A percentile compares a stretch with the other conserved stretches of the same genome.
Evolutionary conservation across 2,329 filamentous ascomycete species (phyloP).

Genomic region (Alternaria atra): DNA sequence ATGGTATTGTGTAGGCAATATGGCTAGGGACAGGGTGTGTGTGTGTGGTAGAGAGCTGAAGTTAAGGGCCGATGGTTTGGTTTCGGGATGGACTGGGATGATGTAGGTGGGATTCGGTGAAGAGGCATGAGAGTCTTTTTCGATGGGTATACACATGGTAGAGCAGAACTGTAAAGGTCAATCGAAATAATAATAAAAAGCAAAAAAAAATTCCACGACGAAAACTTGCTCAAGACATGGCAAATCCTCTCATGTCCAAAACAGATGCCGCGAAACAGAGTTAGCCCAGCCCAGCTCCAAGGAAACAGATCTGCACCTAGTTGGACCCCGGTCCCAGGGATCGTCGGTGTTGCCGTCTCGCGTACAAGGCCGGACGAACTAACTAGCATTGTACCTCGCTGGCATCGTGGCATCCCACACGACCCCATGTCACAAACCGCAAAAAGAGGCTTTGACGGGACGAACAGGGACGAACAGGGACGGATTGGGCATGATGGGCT

Average conservation of each 20-base stretch:
- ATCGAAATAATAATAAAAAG: neutral
- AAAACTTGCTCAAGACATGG: neutral
- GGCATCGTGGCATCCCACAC: constrained; percentile 13
- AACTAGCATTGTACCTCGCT: constrained; percentile 4
- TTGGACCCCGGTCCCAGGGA: constrained; percentile 2
- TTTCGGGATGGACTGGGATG: neutral
- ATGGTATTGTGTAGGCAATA: neutral
- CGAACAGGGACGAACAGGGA: constrained; percentile 1
- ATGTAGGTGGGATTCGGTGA: neutral
- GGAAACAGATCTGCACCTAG: constrained; percentile 7
- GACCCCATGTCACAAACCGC: constrained; percentile 15
- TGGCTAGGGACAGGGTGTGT: neutral
- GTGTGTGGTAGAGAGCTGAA: neutral
- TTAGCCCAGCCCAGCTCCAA: neutral
- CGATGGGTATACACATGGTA: neutral
- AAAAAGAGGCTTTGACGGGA: constrained; percentile 13
- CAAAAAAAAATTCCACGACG: neutral
- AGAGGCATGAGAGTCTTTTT: neutral
- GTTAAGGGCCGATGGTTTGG: neutral
- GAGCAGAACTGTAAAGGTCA: neutral
- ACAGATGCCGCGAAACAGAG: neutral
- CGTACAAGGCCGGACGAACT: neutral
- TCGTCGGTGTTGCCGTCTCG: constrained; percentile 24
- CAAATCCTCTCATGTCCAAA: neutral
- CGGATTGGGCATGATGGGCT: constrained; percentile 17